phyloP scores from a whole-genome alignment of 2,329 filamentous ascomycete species.

The Tolypocladium nubicola region DNA sequence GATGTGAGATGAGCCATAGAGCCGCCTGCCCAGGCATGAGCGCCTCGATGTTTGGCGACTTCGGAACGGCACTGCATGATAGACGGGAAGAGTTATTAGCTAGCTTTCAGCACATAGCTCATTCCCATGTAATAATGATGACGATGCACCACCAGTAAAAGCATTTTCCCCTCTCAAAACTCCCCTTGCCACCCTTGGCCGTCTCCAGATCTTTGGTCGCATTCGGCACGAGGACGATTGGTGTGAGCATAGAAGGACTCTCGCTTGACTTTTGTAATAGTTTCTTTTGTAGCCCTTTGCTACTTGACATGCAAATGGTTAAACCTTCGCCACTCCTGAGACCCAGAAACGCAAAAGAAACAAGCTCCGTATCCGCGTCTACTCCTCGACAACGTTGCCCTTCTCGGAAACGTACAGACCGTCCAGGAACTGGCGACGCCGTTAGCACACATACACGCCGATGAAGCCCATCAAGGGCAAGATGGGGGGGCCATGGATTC shows the following conservation, averaged over 20 bases:
- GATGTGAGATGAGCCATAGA: background rate
- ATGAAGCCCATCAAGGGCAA: background rate
- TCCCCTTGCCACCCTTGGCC: background rate
- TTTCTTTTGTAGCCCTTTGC: slow-evolving; percentile 34
- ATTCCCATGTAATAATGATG: background rate
- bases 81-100: slow-evolving; percentile 1
- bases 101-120: background rate
- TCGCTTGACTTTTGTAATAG: slow-evolving; percentile 25
- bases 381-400: slow-evolving; percentile 78
- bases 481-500: slow-evolving; percentile 7
- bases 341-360: slow-evolving; percentile 51
- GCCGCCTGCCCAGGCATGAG: background rate
- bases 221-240: background rate
- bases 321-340: slow-evolving; percentile 53
- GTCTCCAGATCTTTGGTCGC: background rate
- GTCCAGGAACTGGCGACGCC: slow-evolving; percentile 74
- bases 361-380: slow-evolving; percentile 34
- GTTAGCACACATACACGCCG: slow-evolving; percentile 10
- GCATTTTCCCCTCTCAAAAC: background rate
- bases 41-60: background rate
- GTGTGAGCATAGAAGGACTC: slow-evolving; percentile 10
- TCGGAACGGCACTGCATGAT: background rate
- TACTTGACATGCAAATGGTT: slow-evolving; percentile 50
- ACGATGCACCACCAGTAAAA: background rate
- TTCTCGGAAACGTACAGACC: slow-evolving; percentile 99